These are phyloP conservation scores for Torulaspora delbrueckii DNA, from an alignment of 805 yeast species.

Conservation along the genomic window DNA sequence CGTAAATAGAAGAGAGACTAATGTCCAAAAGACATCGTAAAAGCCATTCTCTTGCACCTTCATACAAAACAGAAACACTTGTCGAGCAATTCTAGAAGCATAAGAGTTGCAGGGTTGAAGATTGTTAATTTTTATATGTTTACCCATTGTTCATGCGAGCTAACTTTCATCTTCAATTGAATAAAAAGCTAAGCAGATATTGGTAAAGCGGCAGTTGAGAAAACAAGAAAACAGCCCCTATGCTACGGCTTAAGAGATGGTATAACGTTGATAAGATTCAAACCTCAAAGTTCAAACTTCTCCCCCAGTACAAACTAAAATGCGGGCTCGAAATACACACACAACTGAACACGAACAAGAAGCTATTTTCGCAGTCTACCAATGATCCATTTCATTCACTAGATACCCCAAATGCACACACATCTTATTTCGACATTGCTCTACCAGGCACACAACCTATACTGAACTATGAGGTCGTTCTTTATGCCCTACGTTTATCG, in stretches of 20 bases:
- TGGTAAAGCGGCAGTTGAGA: not conserved
- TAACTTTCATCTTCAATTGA: not conserved
- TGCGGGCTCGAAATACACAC: conserved; percentile 95
- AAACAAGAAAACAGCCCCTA: not conserved
- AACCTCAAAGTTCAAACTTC: conserved; percentile 4
- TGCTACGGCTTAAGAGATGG: conserved; percentile 4
- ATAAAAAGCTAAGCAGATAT: not conserved
- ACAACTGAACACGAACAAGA: conserved; percentile 67
- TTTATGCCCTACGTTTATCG: conserved; percentile 68
- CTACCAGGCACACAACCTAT: conserved; percentile 91
- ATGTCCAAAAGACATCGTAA: not conserved
- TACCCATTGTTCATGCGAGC: not conserved
- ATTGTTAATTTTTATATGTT: not conserved
- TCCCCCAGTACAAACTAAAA: conserved; percentile 42
- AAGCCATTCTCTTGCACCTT: too few relatives aligned
- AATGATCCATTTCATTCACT: conserved; percentile 42
- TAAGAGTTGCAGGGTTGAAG: too few relatives aligned
- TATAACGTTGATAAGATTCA: conserved; percentile 1
- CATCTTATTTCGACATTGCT: conserved; percentile 77
- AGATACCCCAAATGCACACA: conserved; percentile 58
- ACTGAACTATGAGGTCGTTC: conserved; percentile 68
- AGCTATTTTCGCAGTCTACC: conserved; percentile 67
- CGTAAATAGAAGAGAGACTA: not conserved
- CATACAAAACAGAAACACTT: not conserved
- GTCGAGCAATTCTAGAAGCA: not conserved